These are phyloP conservation scores for Sextonia rubra DNA, from an alignment of 164 flowering plant genomes.

Conservation along the genomic window DNA sequence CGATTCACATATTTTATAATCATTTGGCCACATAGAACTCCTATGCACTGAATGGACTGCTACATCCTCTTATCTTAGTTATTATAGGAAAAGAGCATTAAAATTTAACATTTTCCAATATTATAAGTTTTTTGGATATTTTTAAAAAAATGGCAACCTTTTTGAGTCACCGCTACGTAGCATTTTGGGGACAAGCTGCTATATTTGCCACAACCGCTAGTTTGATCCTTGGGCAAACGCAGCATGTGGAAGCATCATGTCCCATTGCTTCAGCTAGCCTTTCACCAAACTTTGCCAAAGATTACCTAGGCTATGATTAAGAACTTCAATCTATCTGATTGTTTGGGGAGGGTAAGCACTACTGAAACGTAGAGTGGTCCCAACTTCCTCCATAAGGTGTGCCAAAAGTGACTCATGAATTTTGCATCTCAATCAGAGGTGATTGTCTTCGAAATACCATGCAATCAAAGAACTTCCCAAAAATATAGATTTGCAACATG, in stretches of 20 bases:
- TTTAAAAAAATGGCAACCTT: no score
- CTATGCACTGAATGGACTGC: no score
- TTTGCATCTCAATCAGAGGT: neutral
- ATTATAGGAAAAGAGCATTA: no score
- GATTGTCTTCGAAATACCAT: neutral
- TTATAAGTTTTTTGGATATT: no score
- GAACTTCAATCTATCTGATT: neutral
- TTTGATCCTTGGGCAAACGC: no score
- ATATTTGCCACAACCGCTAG: no score
- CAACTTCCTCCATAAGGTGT: neutral
- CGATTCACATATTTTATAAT: no score
- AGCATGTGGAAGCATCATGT: neutral
- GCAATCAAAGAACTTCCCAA: neutral
- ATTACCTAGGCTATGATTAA: neutral
- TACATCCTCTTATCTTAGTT: no score
- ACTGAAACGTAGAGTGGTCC: neutral
- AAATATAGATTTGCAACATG: neutral
- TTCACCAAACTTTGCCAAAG: neutral
- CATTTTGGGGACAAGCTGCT: no score
- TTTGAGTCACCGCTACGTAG: no score
- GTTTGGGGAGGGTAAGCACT: neutral
- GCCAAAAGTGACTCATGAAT: neutral
- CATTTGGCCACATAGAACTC: no score
- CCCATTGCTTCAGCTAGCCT: neutral
- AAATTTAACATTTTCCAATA: no score